phyloP scores from a whole-genome alignment of 2,329 filamentous ascomycete genomes.

The Aspergillus persii region DNA sequence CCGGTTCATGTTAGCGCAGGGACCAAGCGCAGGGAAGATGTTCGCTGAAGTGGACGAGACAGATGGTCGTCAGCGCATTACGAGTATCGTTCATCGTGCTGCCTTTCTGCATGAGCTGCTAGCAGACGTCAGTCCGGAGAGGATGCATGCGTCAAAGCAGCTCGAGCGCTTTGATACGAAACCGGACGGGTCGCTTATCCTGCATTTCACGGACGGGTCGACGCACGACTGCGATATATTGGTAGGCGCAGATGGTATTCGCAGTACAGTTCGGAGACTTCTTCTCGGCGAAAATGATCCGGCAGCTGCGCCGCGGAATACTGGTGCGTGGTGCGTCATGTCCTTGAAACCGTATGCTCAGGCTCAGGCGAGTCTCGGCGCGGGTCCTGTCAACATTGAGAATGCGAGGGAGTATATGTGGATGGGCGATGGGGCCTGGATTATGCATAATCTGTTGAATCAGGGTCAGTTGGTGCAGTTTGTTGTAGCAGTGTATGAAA shows the following conservation, averaged over 20 bases:
- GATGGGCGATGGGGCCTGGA: not conserved
- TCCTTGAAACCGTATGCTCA: not conserved
- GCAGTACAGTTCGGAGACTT: conserved; percentile 1
- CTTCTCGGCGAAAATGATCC: not conserved
- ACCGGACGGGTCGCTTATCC: not conserved
- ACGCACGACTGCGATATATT: not conserved
- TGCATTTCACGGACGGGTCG: conserved; percentile 3
- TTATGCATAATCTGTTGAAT: not conserved
- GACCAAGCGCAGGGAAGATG: not conserved
- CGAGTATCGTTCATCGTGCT: conserved; percentile 5
- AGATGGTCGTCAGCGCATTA: not conserved
- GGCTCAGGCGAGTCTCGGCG: not conserved
- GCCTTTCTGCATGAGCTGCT: conserved; percentile 1
- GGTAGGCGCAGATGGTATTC: conserved; percentile 5
- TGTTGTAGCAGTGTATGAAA: not conserved
- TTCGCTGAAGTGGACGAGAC: not conserved
- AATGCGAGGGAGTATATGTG: not conserved
- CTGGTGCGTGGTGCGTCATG: not conserved
- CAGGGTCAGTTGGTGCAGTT: not conserved
- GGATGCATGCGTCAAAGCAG: not conserved
- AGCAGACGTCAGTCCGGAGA: not conserved
- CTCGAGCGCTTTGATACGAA: not conserved
- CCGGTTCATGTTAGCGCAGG: not conserved
- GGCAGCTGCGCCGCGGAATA: not conserved
- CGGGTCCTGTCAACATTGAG: not conserved